A percentile compares a stretch with the other conserved stretches of the same genome.
These are phyloP conservation scores for Gossypium schwendimanii DNA, from an alignment of 441 rosid species.

Conservation along the genomic window DNA sequence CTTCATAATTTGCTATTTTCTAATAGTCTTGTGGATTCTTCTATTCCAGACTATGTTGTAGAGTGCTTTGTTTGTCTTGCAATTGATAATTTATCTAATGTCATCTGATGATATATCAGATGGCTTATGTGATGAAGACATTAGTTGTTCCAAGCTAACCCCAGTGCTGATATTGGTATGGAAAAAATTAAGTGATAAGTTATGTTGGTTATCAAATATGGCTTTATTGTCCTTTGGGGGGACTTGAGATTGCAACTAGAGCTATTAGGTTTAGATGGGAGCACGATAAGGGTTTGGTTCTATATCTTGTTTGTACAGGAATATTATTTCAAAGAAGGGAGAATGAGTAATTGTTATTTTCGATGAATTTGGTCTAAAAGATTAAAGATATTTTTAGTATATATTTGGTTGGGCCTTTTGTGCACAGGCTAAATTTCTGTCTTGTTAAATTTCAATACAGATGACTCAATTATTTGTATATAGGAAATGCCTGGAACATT, in stretches of 20 bases:
- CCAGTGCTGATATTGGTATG: neutral
- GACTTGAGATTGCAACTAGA: neutral
- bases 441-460: neutral
- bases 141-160: neutral
- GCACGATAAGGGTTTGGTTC: neutral
- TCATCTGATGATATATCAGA: neutral
- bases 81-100: neutral
- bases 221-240: neutral
- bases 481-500: neutral
- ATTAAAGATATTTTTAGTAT: neutral
- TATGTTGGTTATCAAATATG: neutral
- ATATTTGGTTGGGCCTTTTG: neutral
- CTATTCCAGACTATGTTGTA: neutral
- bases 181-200: neutral
- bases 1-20: conserved; percentile 1
- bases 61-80: neutral
- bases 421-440: neutral
- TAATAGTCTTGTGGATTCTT: neutral
- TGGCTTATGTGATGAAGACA: neutral
- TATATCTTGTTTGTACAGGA: neutral
- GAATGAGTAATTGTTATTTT: neutral
- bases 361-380: neutral
- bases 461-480: neutral
- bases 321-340: neutral
- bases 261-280: neutral